Conservation (phyloP, 2,329 filamentous ascomycete genomes). For the Paecilomyces variotii region DNA sequence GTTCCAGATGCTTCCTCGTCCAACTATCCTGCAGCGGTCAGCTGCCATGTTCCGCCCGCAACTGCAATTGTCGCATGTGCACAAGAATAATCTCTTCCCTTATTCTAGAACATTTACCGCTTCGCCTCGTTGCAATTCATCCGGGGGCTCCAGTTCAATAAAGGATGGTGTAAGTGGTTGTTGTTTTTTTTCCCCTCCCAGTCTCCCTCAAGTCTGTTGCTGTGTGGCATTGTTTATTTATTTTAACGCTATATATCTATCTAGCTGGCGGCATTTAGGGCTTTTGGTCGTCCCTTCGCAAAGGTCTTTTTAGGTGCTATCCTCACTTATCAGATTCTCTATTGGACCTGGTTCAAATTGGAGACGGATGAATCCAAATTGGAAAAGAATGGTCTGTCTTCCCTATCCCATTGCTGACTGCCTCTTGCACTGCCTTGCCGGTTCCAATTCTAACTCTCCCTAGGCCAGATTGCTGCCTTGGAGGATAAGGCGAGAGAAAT, state of each 20-base stretch:
- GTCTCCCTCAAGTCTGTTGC: neutral
- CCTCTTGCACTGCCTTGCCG: neutral
- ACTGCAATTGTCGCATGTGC: neutral
- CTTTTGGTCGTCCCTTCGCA: constrained; percentile 36
- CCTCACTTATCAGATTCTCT: constrained; percentile 41
- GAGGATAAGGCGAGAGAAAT: constrained; percentile 29
- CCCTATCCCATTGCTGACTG: neutral
- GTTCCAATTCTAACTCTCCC: constrained; percentile 4
- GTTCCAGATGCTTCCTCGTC: neutral
- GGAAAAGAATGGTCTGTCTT: constrained; percentile 31
- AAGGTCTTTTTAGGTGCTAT: constrained; percentile 43
- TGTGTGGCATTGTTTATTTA: neutral
- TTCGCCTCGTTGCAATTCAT: constrained; percentile 2
- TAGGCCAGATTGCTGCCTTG: constrained; percentile 26
- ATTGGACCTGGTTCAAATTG: constrained; percentile 41
- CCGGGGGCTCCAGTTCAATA: constrained; percentile 11
- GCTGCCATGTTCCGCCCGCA: neutral
- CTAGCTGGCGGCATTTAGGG: constrained; percentile 32
- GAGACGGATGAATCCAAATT: constrained; percentile 39
- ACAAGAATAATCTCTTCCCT: neutral
- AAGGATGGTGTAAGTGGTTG: constrained; percentile 21
- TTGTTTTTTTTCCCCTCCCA: neutral
- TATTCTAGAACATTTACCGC: constrained; percentile 10
- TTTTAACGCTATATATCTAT: neutral
- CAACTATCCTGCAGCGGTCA: neutral